phyloP scores from a whole-genome alignment of 768 basidiomycete genomes.

The Kwoniella mangroviensis region DNA sequence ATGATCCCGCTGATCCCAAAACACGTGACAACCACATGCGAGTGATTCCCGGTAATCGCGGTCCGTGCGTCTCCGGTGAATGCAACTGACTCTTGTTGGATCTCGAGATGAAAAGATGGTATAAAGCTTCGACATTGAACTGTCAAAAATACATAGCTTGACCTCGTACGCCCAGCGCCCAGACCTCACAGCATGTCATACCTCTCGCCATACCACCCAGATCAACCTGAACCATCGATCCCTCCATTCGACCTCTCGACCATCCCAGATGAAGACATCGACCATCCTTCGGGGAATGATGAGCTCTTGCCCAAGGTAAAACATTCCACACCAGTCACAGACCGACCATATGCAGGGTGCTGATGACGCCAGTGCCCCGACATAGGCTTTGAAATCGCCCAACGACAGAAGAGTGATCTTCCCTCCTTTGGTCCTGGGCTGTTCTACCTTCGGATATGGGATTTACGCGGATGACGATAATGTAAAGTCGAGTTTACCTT shows the following conservation, averaged over 20 bases:
- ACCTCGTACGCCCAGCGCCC: not conserved
- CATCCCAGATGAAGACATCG: slow-evolving; percentile 28
- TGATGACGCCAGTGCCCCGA: too few relatives aligned
- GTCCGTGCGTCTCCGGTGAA: too few relatives aligned
- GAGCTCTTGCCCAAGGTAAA: slow-evolving; percentile 30
- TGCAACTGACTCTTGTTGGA: too few relatives aligned
- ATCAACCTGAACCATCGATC: slow-evolving; percentile 23
- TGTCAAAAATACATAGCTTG: too few relatives aligned
- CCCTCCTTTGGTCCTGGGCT: slow-evolving; percentile 54
- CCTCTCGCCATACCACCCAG: slow-evolving; percentile 26
- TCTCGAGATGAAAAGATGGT: too few relatives aligned
- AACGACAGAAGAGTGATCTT: slow-evolving; percentile 15
- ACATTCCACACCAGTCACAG: not conserved
- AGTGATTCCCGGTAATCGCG: not conserved
- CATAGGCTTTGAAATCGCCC: slow-evolving; percentile 15
- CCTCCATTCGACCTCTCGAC: slow-evolving; percentile 15
- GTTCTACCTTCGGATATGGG: slow-evolving; percentile 54
- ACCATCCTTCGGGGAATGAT: slow-evolving; percentile 16
- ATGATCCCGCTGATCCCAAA: not conserved
- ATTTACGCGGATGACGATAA: slow-evolving; percentile 49
- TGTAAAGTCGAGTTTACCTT: slow-evolving; percentile 37
- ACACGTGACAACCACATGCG: too few relatives aligned
- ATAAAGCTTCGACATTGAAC: too few relatives aligned
- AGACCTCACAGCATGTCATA: not conserved
- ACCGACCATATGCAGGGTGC: too few relatives aligned